These are phyloP conservation scores for Biscogniauxia marginata DNA, from an alignment of 2,329 filamentous ascomycete genomes.

Conservation along the genomic window DNA sequence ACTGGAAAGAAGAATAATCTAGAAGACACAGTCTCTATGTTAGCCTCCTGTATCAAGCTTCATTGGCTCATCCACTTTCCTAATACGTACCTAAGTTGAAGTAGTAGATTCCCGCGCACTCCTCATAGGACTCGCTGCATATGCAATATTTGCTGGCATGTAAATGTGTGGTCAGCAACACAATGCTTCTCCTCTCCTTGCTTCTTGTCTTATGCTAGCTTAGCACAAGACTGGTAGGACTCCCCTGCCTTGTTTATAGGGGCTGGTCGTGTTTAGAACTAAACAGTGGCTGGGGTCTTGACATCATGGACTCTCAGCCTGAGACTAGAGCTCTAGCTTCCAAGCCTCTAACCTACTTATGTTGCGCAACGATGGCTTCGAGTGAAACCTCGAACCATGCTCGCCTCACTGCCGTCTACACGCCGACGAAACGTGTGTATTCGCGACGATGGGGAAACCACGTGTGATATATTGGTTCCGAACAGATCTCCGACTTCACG, in stretches of 20 bases:
- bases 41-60: background rate
- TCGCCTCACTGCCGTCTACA: constrained; percentile 11
- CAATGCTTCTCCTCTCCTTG: background rate
- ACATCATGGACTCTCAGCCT: constrained; percentile 22
- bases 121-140: background rate
- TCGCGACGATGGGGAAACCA: constrained; percentile 36
- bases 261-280: constrained; percentile 1
- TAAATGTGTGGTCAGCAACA: background rate
- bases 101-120: background rate
- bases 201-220: background rate
- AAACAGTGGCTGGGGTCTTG: constrained; percentile 19
- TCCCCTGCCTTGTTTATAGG: background rate
- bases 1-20: background rate
- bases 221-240: background rate
- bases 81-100: background rate
- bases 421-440: background rate
- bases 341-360: background rate
- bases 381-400: background rate
- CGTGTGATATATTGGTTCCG: constrained; percentile 76
- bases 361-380: constrained; percentile 1
- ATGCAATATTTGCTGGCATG: background rate
- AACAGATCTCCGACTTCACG: constrained; percentile 74
- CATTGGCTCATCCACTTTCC: background rate
- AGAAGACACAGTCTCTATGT: background rate
- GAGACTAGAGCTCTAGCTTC: background rate